Evolutionary conservation across 129 eudicot genomes (phyloP), one percentile per base, ranked within the genome.

Genomic region (Oenanthe sinensis): DNA sequence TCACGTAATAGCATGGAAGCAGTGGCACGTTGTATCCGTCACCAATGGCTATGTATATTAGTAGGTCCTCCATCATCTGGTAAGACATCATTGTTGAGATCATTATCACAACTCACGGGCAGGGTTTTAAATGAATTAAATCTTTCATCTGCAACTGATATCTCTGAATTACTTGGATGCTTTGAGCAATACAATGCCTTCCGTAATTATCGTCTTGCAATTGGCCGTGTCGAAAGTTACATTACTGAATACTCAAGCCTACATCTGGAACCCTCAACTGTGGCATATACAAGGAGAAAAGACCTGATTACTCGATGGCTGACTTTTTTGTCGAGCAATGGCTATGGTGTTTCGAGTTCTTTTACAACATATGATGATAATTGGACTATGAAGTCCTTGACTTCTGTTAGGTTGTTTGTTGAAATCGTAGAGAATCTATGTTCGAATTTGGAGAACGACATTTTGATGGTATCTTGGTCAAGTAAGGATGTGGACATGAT

Each of bases 41-140:
- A 90, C 69, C 89, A 89, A 76, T 96, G 97, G 99, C 75, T 96
- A 75, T 92, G 94, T 76, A 88, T 96, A 75, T 87, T 96, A 79
- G 86, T 96, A 78, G 99, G 99, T 70, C 97, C 97, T 70, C 81
- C 97, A 68, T 88, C 97, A 58, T 90, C 97, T 68, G 97, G 99
- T 75, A 96, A 96, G 80, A 90, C 96, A 47, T 96, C 99, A n/a
- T 71, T 92, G 82, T 60, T 96, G 81, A 86, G 99, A 82, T 75
- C 92, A 73, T 86, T 92, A 69, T 88, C 97, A 10, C 88, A 87
- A 82, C 88, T 96, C 48, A 87, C 97, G 68, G 99, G 99, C 50
- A 96, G 89, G 74, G 89, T 86, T 20, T 87, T 96, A 44, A 87
- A 92, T 84, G 99, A 96, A 80, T 86, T 96, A 58, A 92, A 87